Evolutionary conservation across 352 stramenopile species (phyloP), one percentile per base, ranked within the genome.

Genomic region (Phytophthora aleatoria): DNA sequence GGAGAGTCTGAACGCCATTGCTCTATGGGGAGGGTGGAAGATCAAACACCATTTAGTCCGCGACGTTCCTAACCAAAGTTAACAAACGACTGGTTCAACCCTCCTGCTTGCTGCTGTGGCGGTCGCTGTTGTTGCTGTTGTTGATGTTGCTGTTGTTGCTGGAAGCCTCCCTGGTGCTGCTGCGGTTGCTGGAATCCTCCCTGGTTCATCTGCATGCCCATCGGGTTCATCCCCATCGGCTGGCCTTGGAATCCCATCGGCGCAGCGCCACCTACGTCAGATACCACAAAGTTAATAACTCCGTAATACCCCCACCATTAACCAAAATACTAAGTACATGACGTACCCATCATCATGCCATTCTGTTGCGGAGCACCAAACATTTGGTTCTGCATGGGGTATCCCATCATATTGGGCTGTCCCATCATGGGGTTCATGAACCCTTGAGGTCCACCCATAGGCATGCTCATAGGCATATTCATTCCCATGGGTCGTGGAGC

Each of bases 51-150:
- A 69, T 54, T 79, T 74, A 43, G 20, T 16, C 57, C 61, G 26
- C 64, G 52, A 48, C 66, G 45, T 42, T 52, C 63, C 55, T 69
- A 76, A 35, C 76, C 77, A 38, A 94, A 79, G 72, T 91, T 92
- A 43, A 91, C 76, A 52, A 94, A 94, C n/a, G 85, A 70, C 64
- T 94, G 81, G 73, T 80, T 90, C 49, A 92, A 63, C 41, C 85
- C 79, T 5, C 74, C 71, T 44, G 74, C 49, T 64, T 81, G 71
- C 43, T 63, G 67, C 28, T 83, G 80, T 27, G 76, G 78, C 12
- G 64, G 74, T 13, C 67, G 81, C 26, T 73, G 69, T 3, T 61
- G 58, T 5, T 73, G 73, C 8, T 77, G 70, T 10, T 59, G 60
- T n/a, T 66, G 63, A 5, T 71, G 72, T 41, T 69, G 66, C 6